A percentile compares a stretch with the other conserved stretches of the same genome.
Conservation (phyloP, 2,329 filamentous ascomycete species). For the Plenodomus tracheiphilus region DNA sequence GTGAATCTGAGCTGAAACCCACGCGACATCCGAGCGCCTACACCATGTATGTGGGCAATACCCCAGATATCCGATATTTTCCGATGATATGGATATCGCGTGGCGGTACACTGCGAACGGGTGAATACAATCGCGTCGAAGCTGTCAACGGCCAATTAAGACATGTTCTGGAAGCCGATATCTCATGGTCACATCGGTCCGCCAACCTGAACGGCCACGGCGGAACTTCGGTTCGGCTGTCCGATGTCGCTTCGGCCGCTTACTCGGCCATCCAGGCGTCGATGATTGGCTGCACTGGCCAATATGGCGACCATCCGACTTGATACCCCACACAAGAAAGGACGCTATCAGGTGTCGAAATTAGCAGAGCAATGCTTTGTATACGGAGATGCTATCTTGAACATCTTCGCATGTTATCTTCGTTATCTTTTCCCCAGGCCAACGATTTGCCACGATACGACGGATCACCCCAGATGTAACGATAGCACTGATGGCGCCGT, state of each 20-base stretch:
- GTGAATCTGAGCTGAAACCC: too few relatives aligned
- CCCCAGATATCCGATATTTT: background rate
- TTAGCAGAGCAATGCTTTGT: constrained; percentile 2
- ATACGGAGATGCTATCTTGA: background rate
- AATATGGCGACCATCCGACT: too few relatives aligned
- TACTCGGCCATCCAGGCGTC: background rate
- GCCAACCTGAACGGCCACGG: background rate
- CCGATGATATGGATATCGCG: background rate
- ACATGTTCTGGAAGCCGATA: background rate
- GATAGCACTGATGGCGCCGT: background rate
- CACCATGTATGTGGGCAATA: too few relatives aligned
- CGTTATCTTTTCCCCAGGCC: constrained; percentile 5
- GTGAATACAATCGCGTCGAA: background rate
- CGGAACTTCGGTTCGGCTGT: background rate
- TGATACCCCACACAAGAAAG: background rate
- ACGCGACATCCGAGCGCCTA: too few relatives aligned
- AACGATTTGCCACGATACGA: background rate
- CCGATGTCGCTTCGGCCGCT: background rate
- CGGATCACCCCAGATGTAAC: background rate
- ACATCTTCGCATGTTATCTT: constrained; percentile 9
- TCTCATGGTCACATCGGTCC: background rate
- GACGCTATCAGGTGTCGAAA: constrained; percentile 12
- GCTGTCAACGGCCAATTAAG: background rate
- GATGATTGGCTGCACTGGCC: background rate
- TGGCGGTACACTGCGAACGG: background rate